phyloP scores from a whole-genome alignment of 495 filamentous ascomycete species.

The Thermochaetoides thermophila region DNA sequence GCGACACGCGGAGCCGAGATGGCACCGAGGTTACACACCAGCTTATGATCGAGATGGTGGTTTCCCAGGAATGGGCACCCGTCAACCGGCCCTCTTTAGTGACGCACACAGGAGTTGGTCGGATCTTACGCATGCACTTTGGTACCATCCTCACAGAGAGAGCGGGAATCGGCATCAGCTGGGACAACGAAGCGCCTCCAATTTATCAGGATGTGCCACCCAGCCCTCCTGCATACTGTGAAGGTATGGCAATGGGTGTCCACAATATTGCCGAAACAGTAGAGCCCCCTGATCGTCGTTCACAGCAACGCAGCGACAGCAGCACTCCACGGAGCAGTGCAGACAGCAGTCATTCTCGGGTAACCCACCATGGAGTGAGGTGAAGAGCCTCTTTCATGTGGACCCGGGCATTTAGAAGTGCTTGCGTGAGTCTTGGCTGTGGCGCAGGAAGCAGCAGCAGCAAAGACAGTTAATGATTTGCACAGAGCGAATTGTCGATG shows the following conservation, averaged over 20 bases:
- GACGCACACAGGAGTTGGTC: slow-evolving; percentile 77
- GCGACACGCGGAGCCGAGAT: slow-evolving; percentile 65
- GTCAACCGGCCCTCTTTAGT: slow-evolving; percentile 52
- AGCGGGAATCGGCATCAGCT: slow-evolving; percentile 78
- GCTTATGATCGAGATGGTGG: slow-evolving; percentile 84
- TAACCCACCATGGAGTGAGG: slow-evolving; percentile 10
- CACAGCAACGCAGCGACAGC: no score
- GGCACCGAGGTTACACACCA: slow-evolving; percentile 69
- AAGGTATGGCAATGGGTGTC: slow-evolving; percentile 12
- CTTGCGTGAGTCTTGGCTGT: background rate
- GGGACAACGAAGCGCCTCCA: slow-evolving; percentile 93
- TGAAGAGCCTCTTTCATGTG: slow-evolving; percentile 7
- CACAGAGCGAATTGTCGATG: no score
- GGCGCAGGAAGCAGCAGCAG: background rate
- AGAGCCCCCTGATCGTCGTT: slow-evolving; percentile 18
- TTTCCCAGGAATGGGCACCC: slow-evolving; percentile 77
- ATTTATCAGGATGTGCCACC: slow-evolving; percentile 89
- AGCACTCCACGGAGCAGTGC: background rate
- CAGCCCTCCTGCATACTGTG: slow-evolving; percentile 62
- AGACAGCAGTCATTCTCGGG: no score
- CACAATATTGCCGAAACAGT: slow-evolving; percentile 17
- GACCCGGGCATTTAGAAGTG: slow-evolving; percentile 1
- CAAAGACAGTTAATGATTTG: no score
- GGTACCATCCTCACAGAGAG: slow-evolving; percentile 65
- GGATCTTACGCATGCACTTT: slow-evolving; percentile 91